Base-by-base conservation (phyloP, 2,329 filamentous ascomycete species). In the Colletotrichum truncatum region DNA sequence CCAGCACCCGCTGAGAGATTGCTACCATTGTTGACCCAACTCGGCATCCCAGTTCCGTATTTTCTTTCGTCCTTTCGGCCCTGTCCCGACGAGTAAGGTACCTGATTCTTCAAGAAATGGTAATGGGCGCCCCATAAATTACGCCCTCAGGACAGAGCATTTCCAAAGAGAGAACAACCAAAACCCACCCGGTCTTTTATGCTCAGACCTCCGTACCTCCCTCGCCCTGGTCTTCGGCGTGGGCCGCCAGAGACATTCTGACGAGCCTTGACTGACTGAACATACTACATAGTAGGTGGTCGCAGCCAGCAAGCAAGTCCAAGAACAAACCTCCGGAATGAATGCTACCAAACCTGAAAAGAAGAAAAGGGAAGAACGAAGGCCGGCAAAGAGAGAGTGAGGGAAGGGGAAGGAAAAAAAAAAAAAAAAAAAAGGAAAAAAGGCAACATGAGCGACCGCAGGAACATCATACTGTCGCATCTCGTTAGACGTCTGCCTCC, bases 201-300 rank as follows among this genome's bases (percentile, higher is more conserved):
- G 36, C 46, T 34, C 46, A 23, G 46, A 49, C 46, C 46, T 49
- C 28, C 41, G 21, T 45, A 25, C 41, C 41, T 45, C 41, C 18
- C 18, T 12, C 6, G 18, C 23, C 21, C 8, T 32, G 30, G 18
- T n/a, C 43, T 18, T 28, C 26, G 46, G 30, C 16, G 16, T 49
- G 26, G 39, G 45, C 25, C 14, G 6, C 52, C 48, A 65, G 49
- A 65, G 63, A 65, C 63, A 65, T 65, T 65, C 57, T 65, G 63
- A 56, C 39, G 57, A 25, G 18, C 39, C 25, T 43, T 65, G 57
- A 62, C 52, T 49, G 43, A 48, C 57, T 48, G 55, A 64, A 32
- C 23, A 43, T 43, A 9, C 39, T 21, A 43, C 39, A 5, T 21
- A 16, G 21, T 21, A n/a, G n/a, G n/a, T n/a, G n/a, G n/a, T n/a